A percentile compares a stretch with the other conserved stretches of the same genome.
phyloP scores from a whole-genome alignment of 345 rosid genomes.

The Euphorbia pulcherrima region DNA sequence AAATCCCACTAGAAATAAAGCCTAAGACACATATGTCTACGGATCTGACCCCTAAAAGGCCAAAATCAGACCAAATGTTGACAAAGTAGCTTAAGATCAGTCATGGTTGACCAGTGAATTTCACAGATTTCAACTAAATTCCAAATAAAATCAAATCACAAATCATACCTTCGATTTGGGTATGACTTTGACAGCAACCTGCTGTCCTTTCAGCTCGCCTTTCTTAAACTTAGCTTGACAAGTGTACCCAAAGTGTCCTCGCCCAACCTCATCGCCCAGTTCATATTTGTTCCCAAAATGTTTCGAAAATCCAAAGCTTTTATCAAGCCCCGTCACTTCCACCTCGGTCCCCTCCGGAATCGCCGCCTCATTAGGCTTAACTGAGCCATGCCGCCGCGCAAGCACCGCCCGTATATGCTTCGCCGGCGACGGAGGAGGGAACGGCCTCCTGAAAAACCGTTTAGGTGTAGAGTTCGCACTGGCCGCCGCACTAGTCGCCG shows the following conservation, averaged over 20 bases:
- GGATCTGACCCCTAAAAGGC: constrained; percentile 1
- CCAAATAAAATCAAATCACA: constrained; percentile 7
- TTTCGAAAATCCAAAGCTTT: constrained; percentile 87
- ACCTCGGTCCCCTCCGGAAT: constrained; percentile 49
- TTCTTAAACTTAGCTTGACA: constrained; percentile 33
- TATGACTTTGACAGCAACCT: constrained; percentile 36
- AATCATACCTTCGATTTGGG: constrained; percentile 77
- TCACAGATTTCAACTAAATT: constrained; percentile 8
- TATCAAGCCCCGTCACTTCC: constrained; percentile 61
- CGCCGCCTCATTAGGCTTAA: constrained; percentile 34
- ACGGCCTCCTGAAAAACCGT: constrained; percentile 69
- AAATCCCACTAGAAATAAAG: neutral
- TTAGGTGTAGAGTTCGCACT: constrained; percentile 75
- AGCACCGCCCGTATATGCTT: constrained; percentile 85
- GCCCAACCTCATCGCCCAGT: constrained; percentile 37
- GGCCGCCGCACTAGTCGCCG: constrained; percentile 41
- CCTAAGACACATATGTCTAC: neutral
- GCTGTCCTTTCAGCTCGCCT: constrained; percentile 33
- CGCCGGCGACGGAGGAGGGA: constrained; percentile 97
- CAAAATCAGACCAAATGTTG: constrained; percentile 4
- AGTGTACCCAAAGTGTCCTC: constrained; percentile 38
- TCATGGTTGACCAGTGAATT: constrained; percentile 7
- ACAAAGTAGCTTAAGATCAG: constrained; percentile 5
- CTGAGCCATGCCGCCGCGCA: constrained; percentile 49
- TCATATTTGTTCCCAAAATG: constrained; percentile 51